Conservation (phyloP, 768 basidiomycete genomes). For the Neoboletus brunneissimus region DNA sequence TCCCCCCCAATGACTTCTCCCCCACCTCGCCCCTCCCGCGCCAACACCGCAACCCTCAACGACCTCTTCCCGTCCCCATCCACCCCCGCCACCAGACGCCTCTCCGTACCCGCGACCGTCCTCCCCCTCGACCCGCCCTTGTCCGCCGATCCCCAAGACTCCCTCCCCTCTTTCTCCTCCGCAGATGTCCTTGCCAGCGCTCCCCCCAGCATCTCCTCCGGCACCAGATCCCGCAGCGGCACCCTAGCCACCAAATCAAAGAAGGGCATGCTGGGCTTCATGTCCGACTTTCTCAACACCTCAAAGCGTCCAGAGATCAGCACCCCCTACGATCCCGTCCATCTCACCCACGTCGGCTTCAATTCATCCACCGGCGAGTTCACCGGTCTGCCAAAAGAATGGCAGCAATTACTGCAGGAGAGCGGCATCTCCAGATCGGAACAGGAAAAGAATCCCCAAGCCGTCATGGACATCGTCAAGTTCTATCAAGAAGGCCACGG, state of each 20-base stretch:
- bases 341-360: slow-evolving; percentile 99
- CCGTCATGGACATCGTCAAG: slow-evolving; percentile 98
- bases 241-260: slow-evolving; percentile 44
- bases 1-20: slow-evolving; percentile 40
- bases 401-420: slow-evolving; percentile 96
- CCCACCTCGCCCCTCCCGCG: slow-evolving; percentile 78
- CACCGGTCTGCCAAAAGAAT: slow-evolving; percentile 96
- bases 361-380: slow-evolving; percentile 98
- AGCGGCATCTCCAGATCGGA: slow-evolving; percentile 91
- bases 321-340: slow-evolving; percentile 97
- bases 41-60: slow-evolving; percentile 78
- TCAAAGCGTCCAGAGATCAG: slow-evolving; percentile 88
- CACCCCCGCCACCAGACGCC: slow-evolving; percentile 45
- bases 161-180: slow-evolving; percentile 21
- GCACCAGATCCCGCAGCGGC: slow-evolving; percentile 41
- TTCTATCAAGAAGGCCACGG: slow-evolving; percentile 91
- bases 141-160: slow-evolving; percentile 23
- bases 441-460: slow-evolving; percentile 97
- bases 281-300: slow-evolving; percentile 74
- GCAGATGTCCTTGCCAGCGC: slow-evolving; percentile 7
- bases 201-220: slow-evolving; percentile 14
- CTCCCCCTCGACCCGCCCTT: slow-evolving; percentile 24
- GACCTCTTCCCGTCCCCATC: slow-evolving; percentile 59
- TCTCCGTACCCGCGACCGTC: slow-evolving; percentile 45
- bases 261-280: slow-evolving; percentile 62